Evolutionary conservation across 805 yeast genomes (phyloP).

Genomic region (Candida broadrunensis): DNA sequence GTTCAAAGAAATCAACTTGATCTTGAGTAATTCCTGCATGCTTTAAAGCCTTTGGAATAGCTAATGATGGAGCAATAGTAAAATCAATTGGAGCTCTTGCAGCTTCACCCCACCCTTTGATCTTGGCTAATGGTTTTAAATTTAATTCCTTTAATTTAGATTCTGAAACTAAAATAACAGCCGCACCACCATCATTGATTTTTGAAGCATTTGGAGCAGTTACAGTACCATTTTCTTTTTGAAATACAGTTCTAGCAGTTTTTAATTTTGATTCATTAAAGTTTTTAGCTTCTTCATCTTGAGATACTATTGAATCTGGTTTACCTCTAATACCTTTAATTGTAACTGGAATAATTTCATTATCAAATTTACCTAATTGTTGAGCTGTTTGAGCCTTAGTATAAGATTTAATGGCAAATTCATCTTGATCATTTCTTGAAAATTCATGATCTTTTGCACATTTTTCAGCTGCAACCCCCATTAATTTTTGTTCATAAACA

Average conservation of each 20-base stretch:
- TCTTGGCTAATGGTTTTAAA: constrained; percentile 84
- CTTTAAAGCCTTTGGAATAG: constrained; percentile 93
- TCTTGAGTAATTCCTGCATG: constrained; percentile 67
- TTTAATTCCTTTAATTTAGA: constrained; percentile 80
- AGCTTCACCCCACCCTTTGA: constrained; percentile 97
- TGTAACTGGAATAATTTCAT: constrained; percentile 84
- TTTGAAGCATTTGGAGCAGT: constrained; percentile 98
- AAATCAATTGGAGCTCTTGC: constrained; percentile 93
- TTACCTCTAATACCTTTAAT: constrained; percentile 87
- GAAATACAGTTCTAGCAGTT: constrained; percentile 91
- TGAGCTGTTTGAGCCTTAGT: constrained; percentile 82
- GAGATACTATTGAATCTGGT: constrained; percentile 67
- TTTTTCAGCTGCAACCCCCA: constrained; percentile 98
- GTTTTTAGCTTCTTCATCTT: constrained; percentile 83
- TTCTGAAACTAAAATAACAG: constrained; percentile 83
- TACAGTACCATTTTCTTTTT: constrained; percentile 90
- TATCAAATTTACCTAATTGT: constrained; percentile 72
- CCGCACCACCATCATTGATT: constrained; percentile 97
- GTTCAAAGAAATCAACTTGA: constrained; percentile 86
- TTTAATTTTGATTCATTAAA: constrained; percentile 74
- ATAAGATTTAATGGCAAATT: constrained; percentile 81
- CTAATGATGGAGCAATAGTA: constrained; percentile 93
- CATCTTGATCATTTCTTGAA: constrained; percentile 85
- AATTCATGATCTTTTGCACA: constrained; percentile 81
- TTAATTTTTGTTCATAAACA: constrained; percentile 81